Conservation (phyloP, 331 rosid genomes). For the Spiraea crenata region DNA sequence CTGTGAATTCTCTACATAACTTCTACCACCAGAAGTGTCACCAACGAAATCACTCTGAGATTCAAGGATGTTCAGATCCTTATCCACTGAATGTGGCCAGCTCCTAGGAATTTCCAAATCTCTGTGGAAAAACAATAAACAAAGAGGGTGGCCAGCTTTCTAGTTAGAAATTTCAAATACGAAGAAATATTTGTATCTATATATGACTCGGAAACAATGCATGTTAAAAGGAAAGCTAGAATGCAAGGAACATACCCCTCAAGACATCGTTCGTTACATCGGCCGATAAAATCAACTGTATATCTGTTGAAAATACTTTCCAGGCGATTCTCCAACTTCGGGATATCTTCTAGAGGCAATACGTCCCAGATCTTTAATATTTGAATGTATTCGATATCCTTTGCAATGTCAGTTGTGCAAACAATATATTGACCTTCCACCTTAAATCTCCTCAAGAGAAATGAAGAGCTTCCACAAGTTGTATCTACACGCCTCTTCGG, state of each 20-base stretch:
- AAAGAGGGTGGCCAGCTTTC: neutral
- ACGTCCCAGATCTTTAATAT: conserved; percentile 43
- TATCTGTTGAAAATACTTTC: conserved; percentile 27
- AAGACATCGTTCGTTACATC: conserved; percentile 23
- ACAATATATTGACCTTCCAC: conserved; percentile 45
- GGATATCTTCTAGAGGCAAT: conserved; percentile 26
- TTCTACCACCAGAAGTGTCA: conserved; percentile 39
- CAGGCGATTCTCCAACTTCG: conserved; percentile 24
- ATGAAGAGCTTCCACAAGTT: conserved; percentile 34
- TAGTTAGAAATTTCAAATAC: neutral
- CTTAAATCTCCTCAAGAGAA: conserved; percentile 46
- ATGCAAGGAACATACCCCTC: conserved; percentile 31
- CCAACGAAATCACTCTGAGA: conserved; percentile 22
- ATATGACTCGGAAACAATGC: neutral
- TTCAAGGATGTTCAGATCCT: conserved; percentile 26
- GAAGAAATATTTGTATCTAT: neutral
- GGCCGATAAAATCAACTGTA: conserved; percentile 33
- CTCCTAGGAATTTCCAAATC: conserved; percentile 38
- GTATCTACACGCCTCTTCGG: conserved; percentile 34
- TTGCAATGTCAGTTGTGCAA: conserved; percentile 50
- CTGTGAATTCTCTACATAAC: conserved; percentile 65
- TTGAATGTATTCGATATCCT: conserved; percentile 24
- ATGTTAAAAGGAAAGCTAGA: neutral
- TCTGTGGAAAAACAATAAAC: conserved; percentile 27
- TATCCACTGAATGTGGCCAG: neutral